phyloP scores from a whole-genome alignment of 768 basidiomycete species.

The Roridomyces roridus region DNA sequence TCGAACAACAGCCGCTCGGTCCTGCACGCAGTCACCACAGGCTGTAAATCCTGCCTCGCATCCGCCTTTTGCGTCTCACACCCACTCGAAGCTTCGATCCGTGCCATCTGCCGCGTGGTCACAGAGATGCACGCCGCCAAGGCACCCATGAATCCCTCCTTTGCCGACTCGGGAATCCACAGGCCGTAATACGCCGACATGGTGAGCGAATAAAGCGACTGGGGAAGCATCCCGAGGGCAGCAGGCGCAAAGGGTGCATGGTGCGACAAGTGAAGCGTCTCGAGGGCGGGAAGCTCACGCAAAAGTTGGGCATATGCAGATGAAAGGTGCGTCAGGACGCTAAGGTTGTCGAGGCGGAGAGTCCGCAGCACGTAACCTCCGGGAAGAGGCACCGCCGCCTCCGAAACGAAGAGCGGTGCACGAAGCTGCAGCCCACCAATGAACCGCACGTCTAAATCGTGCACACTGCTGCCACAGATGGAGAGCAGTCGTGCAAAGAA shows the following conservation, averaged over 20 bases:
- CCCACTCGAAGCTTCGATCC: slow-evolving; percentile 17
- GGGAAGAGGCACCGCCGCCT: slow-evolving; percentile 2
- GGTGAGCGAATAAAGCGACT: slow-evolving; percentile 23
- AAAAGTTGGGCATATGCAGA: slow-evolving; percentile 31
- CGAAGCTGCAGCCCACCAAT: slow-evolving; percentile 34
- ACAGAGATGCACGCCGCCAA: slow-evolving; percentile 21
- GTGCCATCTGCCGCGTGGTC: slow-evolving; percentile 12
- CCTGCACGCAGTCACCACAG: slow-evolving; percentile 10
- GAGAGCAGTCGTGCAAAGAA: slow-evolving; percentile 30
- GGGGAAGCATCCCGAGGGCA: slow-evolving; percentile 32
- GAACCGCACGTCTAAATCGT: slow-evolving; percentile 33
- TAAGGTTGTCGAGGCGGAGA: slow-evolving; percentile 36
- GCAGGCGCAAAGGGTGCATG: slow-evolving; percentile 29
- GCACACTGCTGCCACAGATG: slow-evolving; percentile 28
- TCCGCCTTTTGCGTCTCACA: not conserved
- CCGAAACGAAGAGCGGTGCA: slow-evolving; percentile 27
- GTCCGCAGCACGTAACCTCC: slow-evolving; percentile 23
- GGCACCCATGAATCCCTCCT: slow-evolving; percentile 22
- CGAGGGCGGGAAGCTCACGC: slow-evolving; percentile 27
- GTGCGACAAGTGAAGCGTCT: slow-evolving; percentile 34
- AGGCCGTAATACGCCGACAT: slow-evolving; percentile 31
- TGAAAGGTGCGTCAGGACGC: slow-evolving; percentile 30
- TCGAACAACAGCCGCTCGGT: slow-evolving; percentile 5
- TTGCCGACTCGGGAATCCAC: slow-evolving; percentile 24
- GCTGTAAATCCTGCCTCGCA: slow-evolving; percentile 6